phyloP scores from a whole-genome alignment of 495 filamentous ascomycete species.

The Penicillium samsonianum region DNA sequence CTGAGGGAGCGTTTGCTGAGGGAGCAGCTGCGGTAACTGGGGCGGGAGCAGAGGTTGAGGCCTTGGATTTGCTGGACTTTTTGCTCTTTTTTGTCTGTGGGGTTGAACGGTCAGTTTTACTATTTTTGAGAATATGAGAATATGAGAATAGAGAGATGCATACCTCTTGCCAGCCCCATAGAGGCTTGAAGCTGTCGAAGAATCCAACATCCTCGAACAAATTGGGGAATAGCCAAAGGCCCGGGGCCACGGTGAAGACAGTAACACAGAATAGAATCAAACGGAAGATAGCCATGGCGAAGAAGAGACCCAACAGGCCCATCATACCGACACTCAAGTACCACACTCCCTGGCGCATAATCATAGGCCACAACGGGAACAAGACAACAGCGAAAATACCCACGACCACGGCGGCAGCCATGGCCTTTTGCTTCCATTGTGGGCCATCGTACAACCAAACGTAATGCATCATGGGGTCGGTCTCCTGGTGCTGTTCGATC shows the following conservation, averaged over 20 bases:
- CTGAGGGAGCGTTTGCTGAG: conserved; percentile 43
- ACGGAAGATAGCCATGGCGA: conserved; percentile 95
- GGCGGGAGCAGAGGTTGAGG: conserved; percentile 38
- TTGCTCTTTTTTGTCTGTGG: conserved; percentile 50
- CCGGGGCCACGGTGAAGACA: conserved; percentile 79
- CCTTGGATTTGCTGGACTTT: conserved; percentile 69
- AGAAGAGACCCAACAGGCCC: conserved; percentile 89
- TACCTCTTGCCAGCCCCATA: conserved; percentile 99
- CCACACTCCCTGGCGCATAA: conserved; percentile 91
- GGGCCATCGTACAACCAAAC: conserved; percentile 95
- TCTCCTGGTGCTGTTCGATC: conserved; percentile 96
- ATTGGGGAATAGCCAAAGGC: conserved; percentile 97
- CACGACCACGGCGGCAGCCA: conserved; percentile 78
- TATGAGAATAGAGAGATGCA: conserved; percentile 5
- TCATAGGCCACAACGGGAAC: conserved; percentile 95
- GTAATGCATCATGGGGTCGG: conserved; percentile 87
- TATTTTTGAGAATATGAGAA: neutral
- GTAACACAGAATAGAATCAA: conserved; percentile 94
- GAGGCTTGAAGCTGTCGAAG: conserved; percentile 92
- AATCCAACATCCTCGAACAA: conserved; percentile 98
- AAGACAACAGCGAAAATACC: conserved; percentile 84
- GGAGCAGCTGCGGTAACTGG: conserved; percentile 33
- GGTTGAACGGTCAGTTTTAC: conserved; percentile 9
- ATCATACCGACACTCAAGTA: conserved; percentile 96
- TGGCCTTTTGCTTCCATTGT: conserved; percentile 89